Evolutionary conservation across 805 yeast genomes (phyloP).

Genomic region (Suhomyces prunicola): DNA sequence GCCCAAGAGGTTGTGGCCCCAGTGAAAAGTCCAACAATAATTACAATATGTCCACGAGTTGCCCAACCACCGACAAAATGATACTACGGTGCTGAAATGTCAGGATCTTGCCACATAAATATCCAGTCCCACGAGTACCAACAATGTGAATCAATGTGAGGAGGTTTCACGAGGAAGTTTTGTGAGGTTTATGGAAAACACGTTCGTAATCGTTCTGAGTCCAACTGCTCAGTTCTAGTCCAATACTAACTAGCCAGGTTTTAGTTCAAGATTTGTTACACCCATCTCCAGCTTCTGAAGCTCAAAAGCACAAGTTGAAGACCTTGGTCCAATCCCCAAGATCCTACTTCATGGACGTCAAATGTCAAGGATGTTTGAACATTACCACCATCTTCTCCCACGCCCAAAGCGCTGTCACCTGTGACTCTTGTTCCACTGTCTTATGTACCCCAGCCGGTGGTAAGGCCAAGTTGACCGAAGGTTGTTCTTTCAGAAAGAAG

Average conservation of each 20-base stretch:
- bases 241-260: conserved; percentile 52
- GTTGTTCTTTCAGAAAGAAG: conserved; percentile 99
- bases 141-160: no score
- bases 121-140: no score
- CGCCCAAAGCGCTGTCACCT: conserved; percentile 99
- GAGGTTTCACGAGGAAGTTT: no score
- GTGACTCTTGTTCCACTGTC: conserved; percentile 98
- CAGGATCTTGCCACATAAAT: no score
- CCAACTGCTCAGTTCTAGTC: no score
- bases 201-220: no score
- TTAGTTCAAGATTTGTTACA: conserved; percentile 98
- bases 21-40: no score
- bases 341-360: conserved; percentile 99
- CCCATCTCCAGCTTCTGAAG: conserved; percentile 97
- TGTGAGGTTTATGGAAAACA: no score
- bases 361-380: conserved; percentile 99
- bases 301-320: conserved; percentile 95
- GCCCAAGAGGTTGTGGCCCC: no score
- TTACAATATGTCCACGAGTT: no score
- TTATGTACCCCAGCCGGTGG: conserved; percentile 99
- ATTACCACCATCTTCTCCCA: conserved; percentile 99
- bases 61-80: no score
- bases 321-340: conserved; percentile 96
- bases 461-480: conserved; percentile 99
- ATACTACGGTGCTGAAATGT: no score